Conservation (phyloP, 2,329 filamentous ascomycete species). For the Neonectria coccinea region DNA sequence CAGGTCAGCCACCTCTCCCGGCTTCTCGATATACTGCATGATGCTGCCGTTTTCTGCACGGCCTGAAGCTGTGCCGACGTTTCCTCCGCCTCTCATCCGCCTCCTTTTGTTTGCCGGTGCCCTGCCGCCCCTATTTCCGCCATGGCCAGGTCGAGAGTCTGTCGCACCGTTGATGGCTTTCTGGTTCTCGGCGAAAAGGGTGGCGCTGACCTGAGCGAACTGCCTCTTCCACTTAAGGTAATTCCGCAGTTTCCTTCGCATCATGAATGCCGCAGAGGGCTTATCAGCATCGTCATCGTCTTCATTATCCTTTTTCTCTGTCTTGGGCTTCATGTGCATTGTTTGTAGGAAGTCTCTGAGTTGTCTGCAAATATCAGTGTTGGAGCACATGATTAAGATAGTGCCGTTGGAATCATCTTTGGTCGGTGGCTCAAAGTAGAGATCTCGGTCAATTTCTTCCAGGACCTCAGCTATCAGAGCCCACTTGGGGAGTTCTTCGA, state of each 20-base stretch:
- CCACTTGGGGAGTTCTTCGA: constrained; percentile 98
- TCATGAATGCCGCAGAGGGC: constrained; percentile 86
- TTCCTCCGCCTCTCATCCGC: constrained; percentile 82
- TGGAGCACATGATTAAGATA: constrained; percentile 95
- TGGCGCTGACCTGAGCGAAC: constrained; percentile 85
- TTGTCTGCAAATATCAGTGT: constrained; percentile 86
- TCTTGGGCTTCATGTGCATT: constrained; percentile 79
- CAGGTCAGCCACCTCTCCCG: constrained; percentile 82
- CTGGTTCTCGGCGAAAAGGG: constrained; percentile 83
- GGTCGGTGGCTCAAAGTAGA: constrained; percentile 83
- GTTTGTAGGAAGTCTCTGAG: constrained; percentile 91
- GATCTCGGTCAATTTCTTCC: constrained; percentile 91
- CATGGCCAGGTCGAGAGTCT: constrained; percentile 63
- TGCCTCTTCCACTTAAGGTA: constrained; percentile 93
- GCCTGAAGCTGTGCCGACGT: constrained; percentile 66
- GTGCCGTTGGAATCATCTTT: constrained; percentile 90
- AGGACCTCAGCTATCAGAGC: constrained; percentile 86
- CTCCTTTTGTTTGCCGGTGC: constrained; percentile 87
- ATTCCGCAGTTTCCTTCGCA: constrained; percentile 85
- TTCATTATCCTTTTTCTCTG: constrained; percentile 57
- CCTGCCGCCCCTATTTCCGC: constrained; percentile 65
- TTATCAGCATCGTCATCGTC: constrained; percentile 65
- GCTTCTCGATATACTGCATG: constrained; percentile 83
- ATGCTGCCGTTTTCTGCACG: constrained; percentile 81
- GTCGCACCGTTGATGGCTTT: constrained; percentile 77